Conservation (phyloP, 768 basidiomycete species). For the Leccinum sublutescens region DNA sequence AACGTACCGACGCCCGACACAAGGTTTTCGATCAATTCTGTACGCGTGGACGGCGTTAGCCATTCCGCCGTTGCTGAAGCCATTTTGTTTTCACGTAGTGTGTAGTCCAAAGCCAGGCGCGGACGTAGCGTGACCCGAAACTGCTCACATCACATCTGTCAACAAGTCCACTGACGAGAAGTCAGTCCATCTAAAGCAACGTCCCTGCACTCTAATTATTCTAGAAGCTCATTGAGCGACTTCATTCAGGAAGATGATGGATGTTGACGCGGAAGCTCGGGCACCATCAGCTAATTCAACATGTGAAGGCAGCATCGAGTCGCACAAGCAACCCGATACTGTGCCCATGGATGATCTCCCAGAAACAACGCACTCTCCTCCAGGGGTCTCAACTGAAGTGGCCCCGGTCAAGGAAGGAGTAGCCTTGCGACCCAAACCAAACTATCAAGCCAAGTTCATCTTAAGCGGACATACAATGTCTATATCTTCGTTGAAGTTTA, state of each 20-base stretch:
- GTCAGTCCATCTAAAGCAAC: neutral
- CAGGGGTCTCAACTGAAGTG: neutral
- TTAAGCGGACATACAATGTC: conserved; percentile 82
- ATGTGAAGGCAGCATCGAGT: conserved; percentile 1
- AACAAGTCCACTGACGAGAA: neutral
- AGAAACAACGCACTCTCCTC: conserved; percentile 1
- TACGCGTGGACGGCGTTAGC: conserved; percentile 73
- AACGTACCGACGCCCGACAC: conserved; percentile 85
- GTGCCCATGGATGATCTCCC: conserved; percentile 8
- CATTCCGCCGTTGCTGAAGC: conserved; percentile 52
- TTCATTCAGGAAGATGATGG: conserved; percentile 10
- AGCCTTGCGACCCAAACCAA: conserved; percentile 32
- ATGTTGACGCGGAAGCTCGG: conserved; percentile 10
- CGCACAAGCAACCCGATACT: conserved; percentile 8
- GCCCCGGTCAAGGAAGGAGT: neutral
- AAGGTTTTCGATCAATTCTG: conserved; percentile 86
- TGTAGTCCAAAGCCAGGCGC: neutral
- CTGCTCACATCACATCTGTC: neutral
- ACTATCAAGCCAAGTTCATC: conserved; percentile 58
- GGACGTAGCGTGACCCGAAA: conserved; percentile 7
- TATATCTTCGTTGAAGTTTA: conserved; percentile 86
- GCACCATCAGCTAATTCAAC: neutral
- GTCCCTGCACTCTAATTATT: neutral
- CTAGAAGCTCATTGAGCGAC: neutral
- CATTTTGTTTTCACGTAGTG: conserved; percentile 19